Evolutionary conservation across 768 basidiomycete species (phyloP).

Genomic region (Mycena metata): DNA sequence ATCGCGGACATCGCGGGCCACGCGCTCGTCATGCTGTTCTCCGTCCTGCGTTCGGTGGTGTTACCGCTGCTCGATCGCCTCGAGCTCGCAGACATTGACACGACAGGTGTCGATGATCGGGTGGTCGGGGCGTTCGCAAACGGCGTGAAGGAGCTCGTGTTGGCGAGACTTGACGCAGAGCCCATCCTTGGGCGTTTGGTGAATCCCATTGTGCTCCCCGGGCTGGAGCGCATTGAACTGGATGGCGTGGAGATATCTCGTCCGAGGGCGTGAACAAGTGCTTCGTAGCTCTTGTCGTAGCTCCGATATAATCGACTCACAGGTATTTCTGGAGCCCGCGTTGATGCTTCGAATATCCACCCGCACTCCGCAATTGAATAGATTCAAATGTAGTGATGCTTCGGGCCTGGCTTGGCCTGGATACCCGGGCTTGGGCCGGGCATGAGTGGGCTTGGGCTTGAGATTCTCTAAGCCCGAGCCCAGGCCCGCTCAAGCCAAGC

Average conservation of each 20-base stretch:
- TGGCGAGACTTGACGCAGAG: conserved; percentile 7
- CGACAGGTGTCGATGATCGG: conserved; percentile 22
- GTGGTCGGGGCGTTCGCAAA: conserved; percentile 9
- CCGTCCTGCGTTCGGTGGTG: conserved; percentile 15
- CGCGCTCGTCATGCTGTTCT: conserved; percentile 34
- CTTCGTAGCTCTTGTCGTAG: too few species aligned
- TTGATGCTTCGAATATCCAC: too few species aligned
- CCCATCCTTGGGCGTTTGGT: conserved; percentile 4
- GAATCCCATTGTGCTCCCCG: conserved; percentile 1
- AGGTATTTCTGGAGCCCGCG: too few species aligned
- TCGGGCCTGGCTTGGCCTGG: too few species aligned
- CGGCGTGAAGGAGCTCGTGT: conserved; percentile 18
- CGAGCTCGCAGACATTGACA: conserved; percentile 23
- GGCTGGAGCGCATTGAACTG: conserved; percentile 19
- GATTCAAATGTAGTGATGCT: too few species aligned
- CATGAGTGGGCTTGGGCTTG: too few species aligned
- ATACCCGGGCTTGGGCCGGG: too few species aligned
- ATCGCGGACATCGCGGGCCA: conserved; percentile 31
- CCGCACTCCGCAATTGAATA: too few species aligned
- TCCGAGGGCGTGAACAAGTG: too few species aligned
- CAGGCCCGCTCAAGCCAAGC: too few species aligned
- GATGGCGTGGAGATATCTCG: conserved; percentile 26
- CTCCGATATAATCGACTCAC: too few species aligned
- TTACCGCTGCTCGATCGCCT: conserved; percentile 25
- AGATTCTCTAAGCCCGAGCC: too few species aligned